Percentiles rank a stretch among this genome's conserved stretches.
These are phyloP conservation scores for Globisporangium recalcitrans DNA, from an alignment of 352 stramenopile genomes.

Conservation along the genomic window DNA sequence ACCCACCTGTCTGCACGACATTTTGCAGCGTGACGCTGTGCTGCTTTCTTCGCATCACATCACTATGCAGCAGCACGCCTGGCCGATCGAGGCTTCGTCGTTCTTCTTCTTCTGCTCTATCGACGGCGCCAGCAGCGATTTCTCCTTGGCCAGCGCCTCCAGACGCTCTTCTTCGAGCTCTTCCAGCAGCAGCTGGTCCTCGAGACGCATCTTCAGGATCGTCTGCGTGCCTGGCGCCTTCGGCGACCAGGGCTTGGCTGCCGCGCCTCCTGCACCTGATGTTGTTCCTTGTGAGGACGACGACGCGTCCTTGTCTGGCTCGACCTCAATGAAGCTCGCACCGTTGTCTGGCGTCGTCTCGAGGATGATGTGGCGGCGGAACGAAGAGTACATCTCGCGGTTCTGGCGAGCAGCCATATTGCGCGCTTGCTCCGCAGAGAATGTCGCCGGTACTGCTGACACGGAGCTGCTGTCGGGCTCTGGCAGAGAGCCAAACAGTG, in stretches of 20 bases:
- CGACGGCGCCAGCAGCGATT: slow-evolving; percentile 28
- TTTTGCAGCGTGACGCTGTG: too few relatives aligned
- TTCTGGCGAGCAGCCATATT: slow-evolving; percentile 19
- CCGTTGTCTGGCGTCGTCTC: slow-evolving; percentile 49
- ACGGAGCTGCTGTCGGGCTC: background rate
- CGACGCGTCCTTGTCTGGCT: slow-evolving; percentile 19
- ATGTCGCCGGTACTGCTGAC: background rate
- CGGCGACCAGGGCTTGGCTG: slow-evolving; percentile 58
- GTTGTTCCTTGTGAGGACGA: background rate
- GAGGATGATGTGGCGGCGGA: slow-evolving; percentile 61
- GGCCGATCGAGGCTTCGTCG: slow-evolving; percentile 23
- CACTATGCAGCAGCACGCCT: slow-evolving; percentile 53
- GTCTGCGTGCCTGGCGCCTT: slow-evolving; percentile 50
- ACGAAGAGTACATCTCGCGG: slow-evolving; percentile 34
- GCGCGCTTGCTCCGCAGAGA: slow-evolving; percentile 13
- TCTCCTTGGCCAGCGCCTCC: slow-evolving; percentile 51
- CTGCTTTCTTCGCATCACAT: slow-evolving; percentile 30
- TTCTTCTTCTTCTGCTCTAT: slow-evolving; percentile 5
- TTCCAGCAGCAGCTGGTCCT: slow-evolving; percentile 51
- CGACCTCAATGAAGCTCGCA: slow-evolving; percentile 62
- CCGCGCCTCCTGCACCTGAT: slow-evolving; percentile 9
- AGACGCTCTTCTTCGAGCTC: slow-evolving; percentile 53
- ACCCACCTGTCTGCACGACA: too few relatives aligned
- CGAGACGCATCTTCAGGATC: slow-evolving; percentile 66
- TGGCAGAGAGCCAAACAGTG: slow-evolving; percentile 13